Conservation (phyloP, 768 basidiomycete genomes). For the Lentinus brumalis region DNA sequence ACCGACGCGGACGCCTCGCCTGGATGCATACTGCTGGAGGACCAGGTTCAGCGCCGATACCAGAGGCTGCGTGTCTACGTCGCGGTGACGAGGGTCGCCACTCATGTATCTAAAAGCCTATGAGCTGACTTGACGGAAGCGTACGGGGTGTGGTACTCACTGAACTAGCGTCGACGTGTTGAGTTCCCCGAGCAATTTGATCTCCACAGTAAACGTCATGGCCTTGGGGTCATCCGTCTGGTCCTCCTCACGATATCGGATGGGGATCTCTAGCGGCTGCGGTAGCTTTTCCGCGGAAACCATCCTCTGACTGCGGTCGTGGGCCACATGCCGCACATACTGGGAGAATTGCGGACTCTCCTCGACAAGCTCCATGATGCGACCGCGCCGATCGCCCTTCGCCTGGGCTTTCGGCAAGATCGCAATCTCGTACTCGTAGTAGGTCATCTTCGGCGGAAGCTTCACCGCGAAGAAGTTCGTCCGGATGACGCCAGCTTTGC, state of each 20-base stretch:
- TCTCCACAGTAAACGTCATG: constrained; percentile 42
- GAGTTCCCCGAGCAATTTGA: constrained; percentile 36
- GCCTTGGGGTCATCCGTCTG: constrained; percentile 38
- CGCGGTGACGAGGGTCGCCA: constrained; percentile 55
- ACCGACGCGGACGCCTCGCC: constrained; percentile 63
- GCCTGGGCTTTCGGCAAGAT: constrained; percentile 50
- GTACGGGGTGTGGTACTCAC: constrained; percentile 31
- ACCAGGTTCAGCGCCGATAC: constrained; percentile 69
- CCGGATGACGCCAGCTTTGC: constrained; percentile 50
- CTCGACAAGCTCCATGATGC: constrained; percentile 61
- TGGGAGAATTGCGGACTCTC: constrained; percentile 36
- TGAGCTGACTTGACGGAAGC: background rate
- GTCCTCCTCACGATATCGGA: constrained; percentile 46
- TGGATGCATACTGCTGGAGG: constrained; percentile 55
- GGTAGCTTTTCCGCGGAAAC: constrained; percentile 42
- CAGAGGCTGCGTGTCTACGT: constrained; percentile 58
- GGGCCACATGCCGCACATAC: constrained; percentile 48
- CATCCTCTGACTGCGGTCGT: constrained; percentile 47
- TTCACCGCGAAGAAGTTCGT: constrained; percentile 65
- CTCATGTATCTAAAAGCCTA: constrained; percentile 48
- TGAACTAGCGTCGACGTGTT: constrained; percentile 30
- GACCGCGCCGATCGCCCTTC: constrained; percentile 42
- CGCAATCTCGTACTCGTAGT: constrained; percentile 60
- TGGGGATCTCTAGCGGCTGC: constrained; percentile 34
- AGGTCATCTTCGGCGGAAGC: constrained; percentile 41